These are phyloP conservation scores for Dacryopinax spathularia DNA, from an alignment of 768 basidiomycete genomes.

Conservation along the genomic window DNA sequence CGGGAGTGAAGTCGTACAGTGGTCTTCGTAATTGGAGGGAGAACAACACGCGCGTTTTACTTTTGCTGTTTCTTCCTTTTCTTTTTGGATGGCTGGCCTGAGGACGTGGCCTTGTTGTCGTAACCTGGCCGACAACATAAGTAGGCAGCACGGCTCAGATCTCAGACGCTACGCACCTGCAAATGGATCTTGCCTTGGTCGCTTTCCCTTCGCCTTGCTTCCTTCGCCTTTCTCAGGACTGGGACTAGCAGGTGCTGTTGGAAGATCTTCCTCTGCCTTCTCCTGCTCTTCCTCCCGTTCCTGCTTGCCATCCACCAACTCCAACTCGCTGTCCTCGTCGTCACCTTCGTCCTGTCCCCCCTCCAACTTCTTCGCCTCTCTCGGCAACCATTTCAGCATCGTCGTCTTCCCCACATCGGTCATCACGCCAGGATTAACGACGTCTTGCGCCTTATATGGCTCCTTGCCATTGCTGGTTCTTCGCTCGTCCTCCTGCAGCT, in stretches of 20 bases:
- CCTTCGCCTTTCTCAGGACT: background rate
- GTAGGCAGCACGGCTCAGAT: conserved; percentile 35
- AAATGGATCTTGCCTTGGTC: conserved; percentile 49
- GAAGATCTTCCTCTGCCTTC: background rate
- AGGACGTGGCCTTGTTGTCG: conserved; percentile 2
- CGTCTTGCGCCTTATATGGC: background rate
- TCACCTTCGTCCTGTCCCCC: background rate
- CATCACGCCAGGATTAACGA: background rate
- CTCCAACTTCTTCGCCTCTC: conserved; percentile 4
- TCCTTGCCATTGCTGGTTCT: background rate
- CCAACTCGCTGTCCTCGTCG: background rate
- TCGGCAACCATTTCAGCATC: conserved; percentile 1
- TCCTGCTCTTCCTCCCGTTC: background rate
- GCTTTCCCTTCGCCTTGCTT: conserved; percentile 32
- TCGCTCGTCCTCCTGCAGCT: conserved; percentile 6
- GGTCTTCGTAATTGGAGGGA: no score
- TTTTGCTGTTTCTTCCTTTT: conserved; percentile 57
- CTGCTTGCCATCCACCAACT: background rate
- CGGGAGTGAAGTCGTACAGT: no score
- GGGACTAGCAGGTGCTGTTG: background rate
- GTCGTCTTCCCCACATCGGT: background rate
- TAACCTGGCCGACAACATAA: background rate
- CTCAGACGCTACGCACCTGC: conserved; percentile 33
- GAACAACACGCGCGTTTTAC: conserved; percentile 33
- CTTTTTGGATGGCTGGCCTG: conserved; percentile 35